These are phyloP conservation scores for Aphanomyces invadans DNA, from an alignment of 352 stramenopile species.

Conservation along the genomic window DNA sequence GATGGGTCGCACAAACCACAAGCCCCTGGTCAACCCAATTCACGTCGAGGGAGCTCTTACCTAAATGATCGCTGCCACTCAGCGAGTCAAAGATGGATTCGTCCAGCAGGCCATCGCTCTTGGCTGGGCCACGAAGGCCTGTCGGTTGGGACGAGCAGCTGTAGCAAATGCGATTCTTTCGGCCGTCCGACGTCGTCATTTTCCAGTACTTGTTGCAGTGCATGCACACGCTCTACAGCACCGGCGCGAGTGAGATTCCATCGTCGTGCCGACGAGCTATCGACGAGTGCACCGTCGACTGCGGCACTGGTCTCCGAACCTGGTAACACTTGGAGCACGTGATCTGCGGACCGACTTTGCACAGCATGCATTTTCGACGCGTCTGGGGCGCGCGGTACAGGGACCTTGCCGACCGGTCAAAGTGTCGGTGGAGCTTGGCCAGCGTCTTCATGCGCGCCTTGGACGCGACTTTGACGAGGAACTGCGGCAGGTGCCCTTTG, in stretches of 20 bases:
- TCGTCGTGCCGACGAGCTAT: too few species aligned
- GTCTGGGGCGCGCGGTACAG: not conserved
- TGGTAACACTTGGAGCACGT: not conserved
- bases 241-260: too few species aligned
- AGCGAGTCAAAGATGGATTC: not conserved
- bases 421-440: not conserved
- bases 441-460: not conserved
- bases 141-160: not conserved
- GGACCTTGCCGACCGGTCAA: not conserved
- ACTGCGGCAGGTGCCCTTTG: not conserved
- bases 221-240: slow-evolving; percentile 1
- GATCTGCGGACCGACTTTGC: not conserved
- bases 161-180: slow-evolving; percentile 6
- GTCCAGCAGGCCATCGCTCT: not conserved
- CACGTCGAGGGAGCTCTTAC: too few species aligned
- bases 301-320: too few species aligned
- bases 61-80: not conserved
- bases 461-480: slow-evolving; percentile 1
- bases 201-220: slow-evolving; percentile 6
- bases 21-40: too few species aligned
- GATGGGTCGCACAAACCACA: too few species aligned
- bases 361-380: slow-evolving; percentile 4
- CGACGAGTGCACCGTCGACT: too few species aligned
- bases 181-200: not conserved
- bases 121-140: not conserved